Evolutionary conservation across 345 rosid species (phyloP), one percentile per base, ranked within the genome.

Genomic region (Camelina neglecta): DNA sequence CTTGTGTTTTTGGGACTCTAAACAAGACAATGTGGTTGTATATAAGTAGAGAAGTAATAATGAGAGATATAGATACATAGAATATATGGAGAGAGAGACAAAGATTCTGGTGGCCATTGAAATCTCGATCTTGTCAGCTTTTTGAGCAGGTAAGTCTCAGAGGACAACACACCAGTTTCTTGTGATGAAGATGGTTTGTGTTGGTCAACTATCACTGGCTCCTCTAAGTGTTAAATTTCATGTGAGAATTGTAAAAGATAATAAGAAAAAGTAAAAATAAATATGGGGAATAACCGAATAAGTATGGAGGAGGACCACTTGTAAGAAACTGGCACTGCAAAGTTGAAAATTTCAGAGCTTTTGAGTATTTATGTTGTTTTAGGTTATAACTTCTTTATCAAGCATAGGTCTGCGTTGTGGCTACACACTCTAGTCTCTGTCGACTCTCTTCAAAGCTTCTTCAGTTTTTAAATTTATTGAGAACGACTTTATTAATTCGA

Each of bases 41-140:
- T 72, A 59, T 78, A 64, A 33, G 38, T 39, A 53, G 77, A 65
- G 26, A 53, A 68, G 23, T 11, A 47, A 12, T 13, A 16, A 53
- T 5, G 60, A 59, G 69, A 59, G 47, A 51, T 58, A 38, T 20
- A 56, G 36, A 68, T 58, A 58, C 8, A 42, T 50, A 64, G 60
- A 59, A 48, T 9, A 78, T 66, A 66, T 29, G 77, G 74, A 78
- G 76, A 72, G 80, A 77, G 81, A 72, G 73, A 78, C 77, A 78
- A 23, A 78, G 77, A 78, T 72, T 50, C 64, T 51, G 69, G 35
- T 44, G 68, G 77, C 8, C 69, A 50, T 36, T 51, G 69, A 72
- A 41, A 72, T 78, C 72, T 78, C 23, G 73, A 42, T 42, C 9
- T 60, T 66, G 81, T 78, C 81, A 78, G 77, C 81, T 72, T 78